Percentiles rank a stretch among this genome's conserved stretches.
These are phyloP conservation scores for Saitozyma sp. DNA, from an alignment of 768 basidiomycete species.

Conservation along the genomic window DNA sequence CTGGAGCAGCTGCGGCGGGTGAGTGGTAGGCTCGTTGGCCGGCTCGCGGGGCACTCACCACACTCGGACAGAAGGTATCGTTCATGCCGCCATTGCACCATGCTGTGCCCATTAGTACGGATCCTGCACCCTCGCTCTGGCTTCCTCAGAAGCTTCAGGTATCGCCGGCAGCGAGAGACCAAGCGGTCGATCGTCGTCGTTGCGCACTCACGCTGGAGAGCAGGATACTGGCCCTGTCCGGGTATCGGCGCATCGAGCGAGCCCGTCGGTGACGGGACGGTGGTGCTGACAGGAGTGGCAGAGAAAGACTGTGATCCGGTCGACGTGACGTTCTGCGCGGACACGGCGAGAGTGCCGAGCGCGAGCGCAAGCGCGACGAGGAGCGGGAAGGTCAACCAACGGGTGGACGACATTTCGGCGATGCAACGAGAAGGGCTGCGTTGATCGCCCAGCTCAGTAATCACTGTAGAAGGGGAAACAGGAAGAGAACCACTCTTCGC, in stretches of 20 bases:
- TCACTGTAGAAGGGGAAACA: too few species aligned
- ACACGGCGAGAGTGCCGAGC: constrained; percentile 1
- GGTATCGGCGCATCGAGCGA: constrained; percentile 55
- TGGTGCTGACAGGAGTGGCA: constrained; percentile 58
- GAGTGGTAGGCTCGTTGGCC: too few species aligned
- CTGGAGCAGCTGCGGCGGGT: constrained; percentile 59
- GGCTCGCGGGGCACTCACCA: constrained; percentile 16
- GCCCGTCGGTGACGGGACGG: constrained; percentile 66
- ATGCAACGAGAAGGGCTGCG: too few species aligned
- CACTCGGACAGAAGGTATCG: constrained; percentile 46
- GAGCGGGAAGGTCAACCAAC: neutral
- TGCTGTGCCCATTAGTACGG: constrained; percentile 12
- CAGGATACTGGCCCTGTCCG: constrained; percentile 41
- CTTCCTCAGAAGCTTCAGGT: constrained; percentile 4
- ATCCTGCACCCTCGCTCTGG: too few species aligned
- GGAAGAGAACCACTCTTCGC: too few species aligned
- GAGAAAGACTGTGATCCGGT: constrained; percentile 31
- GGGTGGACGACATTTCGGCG: too few species aligned
- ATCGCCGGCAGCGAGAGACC: neutral
- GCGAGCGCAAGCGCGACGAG: neutral
- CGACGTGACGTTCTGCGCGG: constrained; percentile 25
- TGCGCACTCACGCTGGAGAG: constrained; percentile 35
- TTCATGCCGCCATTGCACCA: constrained; percentile 42
- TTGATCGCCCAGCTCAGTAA: too few species aligned
- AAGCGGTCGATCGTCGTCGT: neutral